Evolutionary conservation across 495 filamentous ascomycete species (phyloP), one percentile per base, ranked within the genome.

Genomic region (Astrothelium subdiscretum): DNA sequence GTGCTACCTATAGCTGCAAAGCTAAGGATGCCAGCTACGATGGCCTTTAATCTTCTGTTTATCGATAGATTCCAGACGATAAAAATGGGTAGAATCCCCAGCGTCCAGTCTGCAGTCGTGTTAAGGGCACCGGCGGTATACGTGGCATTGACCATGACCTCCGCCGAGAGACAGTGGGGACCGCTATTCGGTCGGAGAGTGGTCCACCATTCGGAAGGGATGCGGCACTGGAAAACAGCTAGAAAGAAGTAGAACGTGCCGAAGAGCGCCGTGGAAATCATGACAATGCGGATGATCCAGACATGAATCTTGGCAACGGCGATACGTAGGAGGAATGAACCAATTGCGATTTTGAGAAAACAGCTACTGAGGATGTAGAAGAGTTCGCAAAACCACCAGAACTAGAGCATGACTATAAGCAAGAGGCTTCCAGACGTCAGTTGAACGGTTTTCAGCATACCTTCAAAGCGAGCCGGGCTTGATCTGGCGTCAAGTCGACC

Each of bases 151-250:
- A 67, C 65, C 13, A 69, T 67, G 15, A 69, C 38, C 1, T 38
- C 32, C 2, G 63, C 38, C 31, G 64, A 38, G 40, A 74, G 66
- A 42, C 74, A 76, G 31, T 67, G 48, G 31, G 57, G 64, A 20
- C 64, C 70, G 2, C 65, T 66, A 42, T 67, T 65, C 38, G 62
- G 62, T n/a, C 58, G 29, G 4, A 64, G 29, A n/a, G 18, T 59
- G 5, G 48, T 24, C 77, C 76, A 80, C 65, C 75, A 78, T 62
- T 66, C 70, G 13, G 63, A 58, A 22, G 73, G 63, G 10, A 75
- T 76, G 44, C 66, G 29, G 64, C 79, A 82, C 60, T 81, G 77
- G 32, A 81, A 70, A 44, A 77, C 43, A 63, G 73, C 68, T 57
- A 78, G 57, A 48, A 80, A 70, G 64, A 78, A 73, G 69, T 71